Conservation (phyloP, 2,329 filamentous ascomycete species). For the Penicillium rolfsii region DNA sequence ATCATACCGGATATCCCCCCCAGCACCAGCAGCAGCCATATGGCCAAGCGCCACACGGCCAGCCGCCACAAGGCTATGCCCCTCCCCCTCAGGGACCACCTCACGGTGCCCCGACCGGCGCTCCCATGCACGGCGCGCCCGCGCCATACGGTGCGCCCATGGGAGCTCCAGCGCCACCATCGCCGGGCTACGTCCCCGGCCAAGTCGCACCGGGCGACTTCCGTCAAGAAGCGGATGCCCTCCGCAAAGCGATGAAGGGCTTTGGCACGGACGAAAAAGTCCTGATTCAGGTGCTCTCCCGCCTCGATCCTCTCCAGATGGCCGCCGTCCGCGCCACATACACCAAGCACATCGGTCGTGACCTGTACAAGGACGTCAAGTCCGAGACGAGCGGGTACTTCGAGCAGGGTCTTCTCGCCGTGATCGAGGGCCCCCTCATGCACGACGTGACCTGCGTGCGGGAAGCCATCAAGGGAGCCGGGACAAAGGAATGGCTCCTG, state of each 20-base stretch:
- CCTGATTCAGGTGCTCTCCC: conserved; percentile 70
- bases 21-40: conserved; percentile 17
- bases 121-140: conserved; percentile 43
- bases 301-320: conserved; percentile 77
- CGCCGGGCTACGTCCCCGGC: conserved; percentile 73
- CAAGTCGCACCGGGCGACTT: conserved; percentile 71
- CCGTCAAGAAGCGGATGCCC: conserved; percentile 66
- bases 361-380: conserved; percentile 74
- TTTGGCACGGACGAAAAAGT: conserved; percentile 85
- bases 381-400: conserved; percentile 78
- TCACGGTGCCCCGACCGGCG: conserved; percentile 33
- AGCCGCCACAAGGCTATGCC: conserved; percentile 39
- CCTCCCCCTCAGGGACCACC: conserved; percentile 20
- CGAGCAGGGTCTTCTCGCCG: conserved; percentile 71
- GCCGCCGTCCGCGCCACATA: conserved; percentile 70
- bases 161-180: conserved; percentile 62
- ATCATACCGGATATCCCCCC: conserved; percentile 21
- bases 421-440: conserved; percentile 76
- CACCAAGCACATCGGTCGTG: conserved; percentile 64
- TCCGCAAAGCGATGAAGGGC: conserved; percentile 87
- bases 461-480: conserved; percentile 73
- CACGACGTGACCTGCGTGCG: conserved; percentile 74
- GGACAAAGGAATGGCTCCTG: conserved; percentile 83
- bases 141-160: conserved; percentile 23
- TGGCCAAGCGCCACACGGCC: conserved; percentile 22